Percentiles rank a stretch among this genome's conserved stretches.
phyloP scores from a whole-genome alignment of 768 basidiomycete species.

The Flagelloscypha sp. region DNA sequence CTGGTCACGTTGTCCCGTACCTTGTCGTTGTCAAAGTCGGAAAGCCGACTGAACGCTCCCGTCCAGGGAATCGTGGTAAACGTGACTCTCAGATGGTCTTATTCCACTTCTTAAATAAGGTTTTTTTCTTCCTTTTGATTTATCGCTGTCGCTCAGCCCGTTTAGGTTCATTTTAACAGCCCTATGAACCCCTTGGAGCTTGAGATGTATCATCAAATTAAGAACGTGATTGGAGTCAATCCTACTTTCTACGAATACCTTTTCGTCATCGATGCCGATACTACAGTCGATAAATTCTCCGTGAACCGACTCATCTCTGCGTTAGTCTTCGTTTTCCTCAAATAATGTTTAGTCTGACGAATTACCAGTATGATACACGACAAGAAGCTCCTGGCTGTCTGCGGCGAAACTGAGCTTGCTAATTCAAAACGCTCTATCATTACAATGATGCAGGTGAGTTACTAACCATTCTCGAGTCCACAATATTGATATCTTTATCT shows the following conservation, averaged over 20 bases:
- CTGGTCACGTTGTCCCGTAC: constrained; percentile 95
- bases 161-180: constrained; percentile 91
- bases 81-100: constrained; percentile 94
- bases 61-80: constrained; percentile 97
- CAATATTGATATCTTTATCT: constrained; percentile 4
- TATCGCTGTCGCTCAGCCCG: constrained; percentile 1
- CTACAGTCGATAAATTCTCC: constrained; percentile 81
- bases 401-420: constrained; percentile 88
- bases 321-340: constrained; percentile 38
- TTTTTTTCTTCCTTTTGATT: constrained; percentile 15
- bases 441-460: constrained; percentile 88
- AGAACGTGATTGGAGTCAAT: constrained; percentile 99
- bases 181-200: constrained; percentile 96
- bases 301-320: constrained; percentile 89
- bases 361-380: constrained; percentile 85
- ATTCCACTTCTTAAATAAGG: constrained; percentile 98
- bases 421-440: constrained; percentile 93
- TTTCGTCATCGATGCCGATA: constrained; percentile 93
- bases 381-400: constrained; percentile 87
- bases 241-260: constrained; percentile 97
- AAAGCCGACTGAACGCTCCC: constrained; percentile 85
- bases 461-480: background rate
- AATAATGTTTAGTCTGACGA: background rate
- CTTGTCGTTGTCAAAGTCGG: constrained; percentile 89
- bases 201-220: constrained; percentile 99